These are phyloP conservation scores for Raddia distichophylla DNA, from an alignment of 176 grass and related monocot species.

Conservation along the genomic window DNA sequence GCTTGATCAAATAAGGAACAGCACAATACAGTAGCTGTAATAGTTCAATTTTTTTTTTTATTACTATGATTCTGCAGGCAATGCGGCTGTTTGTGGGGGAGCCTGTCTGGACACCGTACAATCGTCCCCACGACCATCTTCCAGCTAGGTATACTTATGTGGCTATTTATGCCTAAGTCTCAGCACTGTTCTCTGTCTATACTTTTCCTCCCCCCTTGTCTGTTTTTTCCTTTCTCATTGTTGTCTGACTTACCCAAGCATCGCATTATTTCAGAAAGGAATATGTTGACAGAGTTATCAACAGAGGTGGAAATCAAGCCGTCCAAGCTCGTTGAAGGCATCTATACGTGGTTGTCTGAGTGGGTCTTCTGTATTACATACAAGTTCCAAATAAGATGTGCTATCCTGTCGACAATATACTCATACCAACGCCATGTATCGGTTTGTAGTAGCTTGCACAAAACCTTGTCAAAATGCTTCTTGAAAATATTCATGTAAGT, in stretches of 20 bases:
- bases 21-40: neutral
- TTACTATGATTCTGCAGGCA: constrained; percentile 51
- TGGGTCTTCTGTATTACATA: neutral
- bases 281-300: constrained; percentile 61
- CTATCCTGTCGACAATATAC: neutral
- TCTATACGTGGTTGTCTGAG: neutral
- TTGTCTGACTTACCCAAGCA: neutral
- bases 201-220: neutral
- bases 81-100: constrained; percentile 96
- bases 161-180: neutral
- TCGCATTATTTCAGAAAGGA: constrained; percentile 66
- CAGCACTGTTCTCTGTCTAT: neutral
- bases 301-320: constrained; percentile 52
- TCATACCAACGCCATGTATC: constrained; percentile 4
- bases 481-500: constrained; percentile 26
- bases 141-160: constrained; percentile 64
- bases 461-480: neutral
- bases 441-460: constrained; percentile 1
- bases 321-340: constrained; percentile 67
- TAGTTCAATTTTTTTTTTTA: neutral
- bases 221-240: neutral
- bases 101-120: constrained; percentile 83
- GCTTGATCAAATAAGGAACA: neutral
- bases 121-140: constrained; percentile 86
- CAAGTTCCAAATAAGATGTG: constrained; percentile 45